Evolutionary conservation across 2,329 filamentous ascomycete species (phyloP).

Genomic region (Trichoderma afroharzianum): DNA sequence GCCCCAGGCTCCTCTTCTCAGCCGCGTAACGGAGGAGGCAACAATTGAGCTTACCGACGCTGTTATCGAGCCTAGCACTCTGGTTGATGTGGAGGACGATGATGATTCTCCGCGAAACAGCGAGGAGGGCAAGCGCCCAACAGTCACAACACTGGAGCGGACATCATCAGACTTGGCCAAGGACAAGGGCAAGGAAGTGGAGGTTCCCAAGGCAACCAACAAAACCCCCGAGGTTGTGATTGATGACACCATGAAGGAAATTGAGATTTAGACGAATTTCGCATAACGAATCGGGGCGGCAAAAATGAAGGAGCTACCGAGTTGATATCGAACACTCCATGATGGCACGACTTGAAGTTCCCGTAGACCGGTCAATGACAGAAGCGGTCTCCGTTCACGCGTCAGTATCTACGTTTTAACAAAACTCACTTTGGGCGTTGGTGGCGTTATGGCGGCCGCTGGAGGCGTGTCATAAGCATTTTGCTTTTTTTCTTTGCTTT

Average conservation of each 20-base stretch:
- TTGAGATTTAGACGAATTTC: conserved; percentile 48
- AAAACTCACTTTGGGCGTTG: conserved; percentile 18
- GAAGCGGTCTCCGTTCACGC: conserved; percentile 13
- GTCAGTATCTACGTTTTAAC: conserved; percentile 14
- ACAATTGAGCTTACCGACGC: conserved; percentile 37
- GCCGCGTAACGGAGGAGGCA: conserved; percentile 69
- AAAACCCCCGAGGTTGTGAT: conserved; percentile 40
- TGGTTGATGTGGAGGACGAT: conserved; percentile 57
- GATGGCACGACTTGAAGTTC: conserved; percentile 25
- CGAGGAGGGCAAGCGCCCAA: conserved; percentile 37
- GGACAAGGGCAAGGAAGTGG: conserved; percentile 37
- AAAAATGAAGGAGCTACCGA: not conserved
- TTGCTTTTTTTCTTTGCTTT: not conserved
- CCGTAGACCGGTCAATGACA: conserved; percentile 13
- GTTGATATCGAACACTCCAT: conserved; percentile 19
- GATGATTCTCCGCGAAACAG: conserved; percentile 48
- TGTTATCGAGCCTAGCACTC: conserved; percentile 43
- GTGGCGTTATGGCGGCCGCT: conserved; percentile 20
- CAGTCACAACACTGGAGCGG: conserved; percentile 33
- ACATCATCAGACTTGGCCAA: conserved; percentile 35
- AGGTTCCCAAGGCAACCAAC: conserved; percentile 39
- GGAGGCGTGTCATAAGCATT: conserved; percentile 19
- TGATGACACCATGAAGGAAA: conserved; percentile 58
- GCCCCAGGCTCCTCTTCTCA: conserved; percentile 67
- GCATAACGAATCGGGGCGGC: not conserved